Percentiles rank a stretch among this genome's conserved stretches.
phyloP scores from a whole-genome alignment of 73 alveolate species.

The Tetrahymena thermophila region DNA sequence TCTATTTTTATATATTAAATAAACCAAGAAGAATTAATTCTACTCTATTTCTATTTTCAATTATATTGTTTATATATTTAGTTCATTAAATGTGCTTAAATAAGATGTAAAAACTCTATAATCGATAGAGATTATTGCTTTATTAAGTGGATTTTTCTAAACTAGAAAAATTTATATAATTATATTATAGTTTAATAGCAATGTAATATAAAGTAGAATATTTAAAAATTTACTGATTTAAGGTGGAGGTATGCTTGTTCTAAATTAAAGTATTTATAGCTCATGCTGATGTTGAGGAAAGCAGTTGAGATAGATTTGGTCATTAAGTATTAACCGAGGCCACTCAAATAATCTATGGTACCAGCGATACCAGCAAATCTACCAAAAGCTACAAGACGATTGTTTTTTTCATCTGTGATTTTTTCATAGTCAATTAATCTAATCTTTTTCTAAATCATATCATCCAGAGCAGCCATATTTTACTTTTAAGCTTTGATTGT shows the following conservation, averaged over 20 bases:
- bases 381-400: constrained; percentile 72
- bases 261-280: constrained; percentile 63
- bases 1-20: no score
- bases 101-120: no score
- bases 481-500: constrained; percentile 74
- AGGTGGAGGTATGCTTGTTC: constrained; percentile 41
- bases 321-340: constrained; percentile 67
- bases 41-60: background rate
- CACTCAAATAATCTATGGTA: constrained; percentile 65
- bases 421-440: constrained; percentile 80
- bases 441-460: constrained; percentile 60
- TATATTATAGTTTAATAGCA: background rate
- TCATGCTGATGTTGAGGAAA: constrained; percentile 56
- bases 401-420: constrained; percentile 51
- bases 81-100: background rate
- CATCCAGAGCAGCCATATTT: constrained; percentile 76
- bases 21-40: background rate
- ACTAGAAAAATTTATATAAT: background rate
- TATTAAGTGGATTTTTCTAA: background rate
- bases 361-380: constrained; percentile 87
- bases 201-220: background rate
- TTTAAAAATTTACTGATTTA: background rate
- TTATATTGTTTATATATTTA: no score
- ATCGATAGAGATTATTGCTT: no score
- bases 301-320: constrained; percentile 56